Evolutionary conservation across 176 grass and related monocot species (phyloP).

Genomic region (Zea luxurians): DNA sequence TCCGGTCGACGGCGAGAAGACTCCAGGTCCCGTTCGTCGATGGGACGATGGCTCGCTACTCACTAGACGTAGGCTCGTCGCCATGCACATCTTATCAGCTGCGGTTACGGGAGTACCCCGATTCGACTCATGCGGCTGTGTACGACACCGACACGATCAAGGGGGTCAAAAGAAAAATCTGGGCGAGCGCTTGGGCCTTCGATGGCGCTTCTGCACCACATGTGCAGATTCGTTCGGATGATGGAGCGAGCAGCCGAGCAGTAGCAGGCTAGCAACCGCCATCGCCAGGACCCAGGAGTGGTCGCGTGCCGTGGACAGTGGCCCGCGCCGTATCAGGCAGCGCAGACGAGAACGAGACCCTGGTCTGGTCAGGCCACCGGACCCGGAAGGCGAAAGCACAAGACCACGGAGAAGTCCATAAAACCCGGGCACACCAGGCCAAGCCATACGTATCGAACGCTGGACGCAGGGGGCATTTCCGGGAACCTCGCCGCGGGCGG

Average conservation of each 20-base stretch:
- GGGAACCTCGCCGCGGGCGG: background rate
- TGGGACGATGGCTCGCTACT: too few species aligned
- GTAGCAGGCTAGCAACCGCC: background rate
- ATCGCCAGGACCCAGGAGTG: background rate
- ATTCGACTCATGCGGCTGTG: background rate
- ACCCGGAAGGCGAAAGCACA: background rate
- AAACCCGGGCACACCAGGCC: background rate
- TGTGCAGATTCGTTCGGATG: background rate
- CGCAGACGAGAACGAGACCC: background rate
- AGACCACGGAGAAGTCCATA: background rate
- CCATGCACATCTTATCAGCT: background rate
- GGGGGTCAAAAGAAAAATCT: background rate
- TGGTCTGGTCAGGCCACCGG: background rate
- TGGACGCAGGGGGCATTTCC: constrained; percentile 14
- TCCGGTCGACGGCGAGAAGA: background rate
- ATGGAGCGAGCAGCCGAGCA: background rate
- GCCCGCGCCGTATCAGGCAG: background rate
- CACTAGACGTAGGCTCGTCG: background rate
- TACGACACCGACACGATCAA: too few species aligned
- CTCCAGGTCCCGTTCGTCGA: background rate
- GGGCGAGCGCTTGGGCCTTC: background rate
- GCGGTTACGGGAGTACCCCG: background rate
- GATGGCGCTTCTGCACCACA: background rate
- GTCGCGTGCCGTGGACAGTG: background rate
- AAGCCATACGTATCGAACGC: background rate